A percentile compares a stretch with the other conserved stretches of the same genome.
Conservation (phyloP, 1,284 basidiomycete species). For the Entoloma clypeatum region DNA sequence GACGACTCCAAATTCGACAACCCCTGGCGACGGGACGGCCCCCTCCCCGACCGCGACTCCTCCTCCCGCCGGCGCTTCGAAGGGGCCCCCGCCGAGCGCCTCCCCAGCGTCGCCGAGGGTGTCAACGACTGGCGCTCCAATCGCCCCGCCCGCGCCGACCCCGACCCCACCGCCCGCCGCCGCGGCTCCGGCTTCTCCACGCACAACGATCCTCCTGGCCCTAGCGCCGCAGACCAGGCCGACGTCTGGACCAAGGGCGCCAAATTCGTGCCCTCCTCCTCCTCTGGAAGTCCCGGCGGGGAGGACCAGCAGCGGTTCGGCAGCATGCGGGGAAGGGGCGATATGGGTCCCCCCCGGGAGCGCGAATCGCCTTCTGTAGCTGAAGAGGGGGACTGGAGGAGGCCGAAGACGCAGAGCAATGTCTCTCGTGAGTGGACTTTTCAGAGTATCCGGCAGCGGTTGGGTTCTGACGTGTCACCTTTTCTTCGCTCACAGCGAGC, state of each 20-base stretch:
- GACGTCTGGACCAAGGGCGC: conserved; percentile 70
- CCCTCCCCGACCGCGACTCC: conserved; percentile 62
- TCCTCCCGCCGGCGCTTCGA: conserved; percentile 63
- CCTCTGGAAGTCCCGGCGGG: conserved; percentile 38
- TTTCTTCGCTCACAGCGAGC: conserved; percentile 42
- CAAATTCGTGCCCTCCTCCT: conserved; percentile 58
- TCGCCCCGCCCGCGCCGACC: conserved; percentile 37
- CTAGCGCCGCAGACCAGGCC: conserved; percentile 68
- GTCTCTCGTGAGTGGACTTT: conserved; percentile 56
- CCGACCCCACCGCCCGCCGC: conserved; percentile 47
- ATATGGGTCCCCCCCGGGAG: conserved; percentile 50
- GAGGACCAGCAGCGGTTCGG: conserved; percentile 57
- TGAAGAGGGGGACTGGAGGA: conserved; percentile 66
- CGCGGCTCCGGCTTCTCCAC: conserved; percentile 54
- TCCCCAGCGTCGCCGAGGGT: conserved; percentile 51
- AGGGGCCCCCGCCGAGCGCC: conserved; percentile 43
- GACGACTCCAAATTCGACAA: conserved; percentile 74
- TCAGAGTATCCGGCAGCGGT: neutral
- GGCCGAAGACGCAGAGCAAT: conserved; percentile 41
- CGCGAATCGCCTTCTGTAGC: conserved; percentile 22
- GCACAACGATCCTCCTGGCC: conserved; percentile 44
- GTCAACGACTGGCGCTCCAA: conserved; percentile 71
- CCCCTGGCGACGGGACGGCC: conserved; percentile 87
- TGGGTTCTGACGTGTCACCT: conserved; percentile 14
- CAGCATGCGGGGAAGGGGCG: conserved; percentile 44